Evolutionary conservation across 2,329 filamentous ascomycete species (phyloP), one percentile per base, ranked within the genome.

Genomic region (Aspergillus unguis): DNA sequence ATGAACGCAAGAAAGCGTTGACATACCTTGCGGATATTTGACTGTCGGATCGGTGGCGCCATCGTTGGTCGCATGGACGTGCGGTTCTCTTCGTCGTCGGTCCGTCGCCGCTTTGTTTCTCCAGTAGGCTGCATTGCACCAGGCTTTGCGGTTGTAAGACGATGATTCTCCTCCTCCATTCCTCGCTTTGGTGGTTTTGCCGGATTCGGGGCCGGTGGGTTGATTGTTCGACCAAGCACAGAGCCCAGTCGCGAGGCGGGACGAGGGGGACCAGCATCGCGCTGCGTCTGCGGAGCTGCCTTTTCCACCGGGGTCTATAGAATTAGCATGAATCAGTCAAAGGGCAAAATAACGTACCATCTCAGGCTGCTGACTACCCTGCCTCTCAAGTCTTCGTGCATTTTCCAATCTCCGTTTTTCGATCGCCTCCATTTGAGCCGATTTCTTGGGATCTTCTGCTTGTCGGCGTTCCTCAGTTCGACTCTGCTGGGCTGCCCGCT

Each of bases 11-110:
- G 36, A 8, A 23, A 8, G 28, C 5, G 5, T 23, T 27, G 4
- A 44, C 33, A 33, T 49, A 57, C 55, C 52, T 90, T 92, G 63
- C 81, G 80, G 65, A 84, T 80, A 44, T 80, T 85, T 2, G 90
- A 95, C 56, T 91, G 90, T 53, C 92, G 85, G 60, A 95, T 90
- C 5, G 91, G 90, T 48, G 90, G 89, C 10, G 87, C 88, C 75
- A 92, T 94, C 62, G 92, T 80, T 44, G 80, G 83, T 50, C 83
- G 80, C 42, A 83, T 78, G 37, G 82, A 80, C 52, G 83, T 64
- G 40, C 79, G 73, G 50, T 85, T 83, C 51, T 86, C 81, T 57
- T 89, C 85, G 56, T 84, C 80, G 36, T 92, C 87, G 38, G 87
- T 94, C 66, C 86, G 87, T 60, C 90, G 83, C 52, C 91, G 83